phyloP scores from a whole-genome alignment of 2,329 filamentous ascomycete species.

The Aspergillus arachidicola region DNA sequence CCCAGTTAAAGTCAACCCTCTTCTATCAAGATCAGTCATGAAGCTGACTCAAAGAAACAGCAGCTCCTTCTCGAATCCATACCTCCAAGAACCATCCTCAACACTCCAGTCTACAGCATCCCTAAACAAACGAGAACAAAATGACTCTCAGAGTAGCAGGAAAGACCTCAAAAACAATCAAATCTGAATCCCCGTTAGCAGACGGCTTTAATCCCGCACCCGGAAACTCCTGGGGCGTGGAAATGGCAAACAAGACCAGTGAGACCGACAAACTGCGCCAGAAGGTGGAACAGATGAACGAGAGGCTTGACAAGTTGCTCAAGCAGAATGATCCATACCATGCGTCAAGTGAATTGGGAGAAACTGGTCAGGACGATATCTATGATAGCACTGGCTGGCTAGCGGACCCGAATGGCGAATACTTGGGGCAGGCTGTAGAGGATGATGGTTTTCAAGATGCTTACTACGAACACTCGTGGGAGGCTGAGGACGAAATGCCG shows the following conservation, averaged over 20 bases:
- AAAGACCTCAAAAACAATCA: not conserved
- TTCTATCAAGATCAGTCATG: not conserved
- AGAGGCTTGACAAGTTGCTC: not conserved
- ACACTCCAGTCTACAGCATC: not conserved
- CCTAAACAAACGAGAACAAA: not conserved
- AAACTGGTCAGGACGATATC: constrained; percentile 13
- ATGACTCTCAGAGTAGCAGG: not conserved
- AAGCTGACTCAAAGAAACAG: not conserved
- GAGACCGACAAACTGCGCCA: not conserved
- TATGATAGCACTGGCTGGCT: not conserved
- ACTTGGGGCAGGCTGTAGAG: not conserved
- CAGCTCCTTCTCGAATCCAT: not conserved
- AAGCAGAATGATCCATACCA: not conserved
- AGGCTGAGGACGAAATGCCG: not conserved
- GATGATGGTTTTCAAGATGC: not conserved
- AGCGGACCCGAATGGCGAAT: not conserved
- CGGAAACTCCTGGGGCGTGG: not conserved
- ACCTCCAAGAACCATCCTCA: too few relatives aligned
- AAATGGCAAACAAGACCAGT: not conserved
- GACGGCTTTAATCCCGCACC: not conserved
- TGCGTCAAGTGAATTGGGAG: not conserved
- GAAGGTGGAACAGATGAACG: not conserved
- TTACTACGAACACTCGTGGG: not conserved
- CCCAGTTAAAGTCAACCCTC: not conserved
- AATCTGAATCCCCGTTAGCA: not conserved